Percentiles rank a stretch among this genome's conserved stretches.
Evolutionary conservation across 305 asterid genomes (phyloP).

Genomic region (Ilex paraguariensis): DNA sequence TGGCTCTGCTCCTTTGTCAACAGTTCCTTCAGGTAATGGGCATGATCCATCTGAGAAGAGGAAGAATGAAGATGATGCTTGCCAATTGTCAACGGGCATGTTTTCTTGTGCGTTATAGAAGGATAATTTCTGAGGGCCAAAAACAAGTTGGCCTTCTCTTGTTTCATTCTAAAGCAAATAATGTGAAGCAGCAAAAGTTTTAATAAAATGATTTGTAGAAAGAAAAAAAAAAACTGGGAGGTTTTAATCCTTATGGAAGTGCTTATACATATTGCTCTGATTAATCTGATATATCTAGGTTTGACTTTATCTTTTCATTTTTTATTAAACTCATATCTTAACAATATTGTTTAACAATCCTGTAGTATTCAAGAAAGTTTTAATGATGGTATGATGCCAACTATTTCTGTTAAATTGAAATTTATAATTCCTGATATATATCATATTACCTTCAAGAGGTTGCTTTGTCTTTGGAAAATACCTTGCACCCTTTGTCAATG

Average conservation of each 20-base stretch:
- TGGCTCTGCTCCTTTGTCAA: constrained; percentile 10
- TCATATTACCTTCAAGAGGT: neutral
- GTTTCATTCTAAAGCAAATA: neutral
- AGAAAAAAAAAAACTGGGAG: no score
- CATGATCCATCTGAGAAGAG: constrained; percentile 15
- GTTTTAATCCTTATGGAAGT: neutral
- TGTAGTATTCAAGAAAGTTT: no score
- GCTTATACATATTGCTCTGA: no score
- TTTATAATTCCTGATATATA: neutral
- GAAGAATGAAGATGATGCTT: constrained; percentile 11
- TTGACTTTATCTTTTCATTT: neutral
- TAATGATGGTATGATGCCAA: neutral
- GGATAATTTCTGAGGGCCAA: constrained; percentile 1
- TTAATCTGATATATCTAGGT: neutral
- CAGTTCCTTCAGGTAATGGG: neutral
- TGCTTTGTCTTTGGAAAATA: neutral
- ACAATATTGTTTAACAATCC: no score
- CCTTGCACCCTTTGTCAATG: neutral
- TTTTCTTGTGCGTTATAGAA: neutral
- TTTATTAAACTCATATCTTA: no score
- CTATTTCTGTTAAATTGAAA: neutral
- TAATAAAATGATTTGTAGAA: neutral
- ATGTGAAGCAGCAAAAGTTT: neutral
- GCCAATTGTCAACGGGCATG: constrained; percentile 28
- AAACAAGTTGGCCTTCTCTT: neutral